Conservation (phyloP, 768 basidiomycete genomes). For the Amanita inopinata region DNA sequence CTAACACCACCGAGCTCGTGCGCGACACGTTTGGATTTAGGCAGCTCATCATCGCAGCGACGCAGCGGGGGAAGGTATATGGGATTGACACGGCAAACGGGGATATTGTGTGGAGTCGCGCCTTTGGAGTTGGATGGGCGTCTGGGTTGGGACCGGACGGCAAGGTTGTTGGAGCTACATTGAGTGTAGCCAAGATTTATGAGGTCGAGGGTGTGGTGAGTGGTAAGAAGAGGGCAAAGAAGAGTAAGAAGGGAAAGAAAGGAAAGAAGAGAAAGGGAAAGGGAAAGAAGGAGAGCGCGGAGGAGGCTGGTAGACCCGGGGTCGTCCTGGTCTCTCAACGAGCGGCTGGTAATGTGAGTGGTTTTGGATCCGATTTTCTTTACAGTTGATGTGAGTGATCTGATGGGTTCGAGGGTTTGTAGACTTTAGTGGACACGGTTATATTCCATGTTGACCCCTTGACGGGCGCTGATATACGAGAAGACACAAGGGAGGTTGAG, state of each 20-base stretch:
- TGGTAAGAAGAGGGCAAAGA: conserved; percentile 17
- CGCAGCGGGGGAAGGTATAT: conserved; percentile 64
- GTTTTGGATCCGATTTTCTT: conserved; percentile 1
- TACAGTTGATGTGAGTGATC: neutral
- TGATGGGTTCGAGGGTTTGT: conserved; percentile 5
- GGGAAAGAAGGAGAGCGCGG: neutral
- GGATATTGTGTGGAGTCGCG: conserved; percentile 66
- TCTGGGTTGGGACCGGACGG: conserved; percentile 13
- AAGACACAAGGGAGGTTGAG: neutral
- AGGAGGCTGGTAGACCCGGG: conserved; percentile 24
- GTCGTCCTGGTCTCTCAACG: conserved; percentile 57
- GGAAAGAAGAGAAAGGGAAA: neutral
- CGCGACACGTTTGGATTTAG: conserved; percentile 83
- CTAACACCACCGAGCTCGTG: conserved; percentile 26
- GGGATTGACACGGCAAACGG: conserved; percentile 79
- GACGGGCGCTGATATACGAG: conserved; percentile 53
- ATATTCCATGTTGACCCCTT: conserved; percentile 69
- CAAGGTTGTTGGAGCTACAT: conserved; percentile 34
- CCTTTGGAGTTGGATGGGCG: conserved; percentile 68
- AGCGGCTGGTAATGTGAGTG: conserved; percentile 49
- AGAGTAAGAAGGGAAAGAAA: neutral
- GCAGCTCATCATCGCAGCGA: conserved; percentile 71
- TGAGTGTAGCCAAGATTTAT: conserved; percentile 56
- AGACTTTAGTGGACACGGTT: conserved; percentile 63
- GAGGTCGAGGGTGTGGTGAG: conserved; percentile 38